phyloP scores from a whole-genome alignment of 1,284 basidiomycete genomes.

The Trichosporon ovoides region DNA sequence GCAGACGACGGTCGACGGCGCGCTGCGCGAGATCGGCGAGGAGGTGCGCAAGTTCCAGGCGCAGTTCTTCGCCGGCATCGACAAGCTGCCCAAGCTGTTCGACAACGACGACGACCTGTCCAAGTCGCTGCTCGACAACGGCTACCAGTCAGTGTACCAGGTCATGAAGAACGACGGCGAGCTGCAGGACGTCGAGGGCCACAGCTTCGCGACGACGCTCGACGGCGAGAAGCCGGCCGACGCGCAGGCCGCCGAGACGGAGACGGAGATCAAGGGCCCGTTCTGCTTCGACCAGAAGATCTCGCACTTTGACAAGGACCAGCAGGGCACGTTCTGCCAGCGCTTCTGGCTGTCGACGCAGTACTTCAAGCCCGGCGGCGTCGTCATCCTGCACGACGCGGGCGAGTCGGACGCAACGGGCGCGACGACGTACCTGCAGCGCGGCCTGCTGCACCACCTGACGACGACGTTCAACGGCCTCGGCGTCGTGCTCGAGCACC shows the following conservation, averaged over 20 bases:
- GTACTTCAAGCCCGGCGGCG: conserved; percentile 68
- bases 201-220: neutral
- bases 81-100: conserved; percentile 4
- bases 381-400: conserved; percentile 74
- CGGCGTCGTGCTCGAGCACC: conserved; percentile 85
- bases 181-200: neutral
- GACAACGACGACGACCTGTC: neutral
- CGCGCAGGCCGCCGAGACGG: neutral
- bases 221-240: neutral
- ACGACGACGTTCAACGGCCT: conserved; percentile 72
- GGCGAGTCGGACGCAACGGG: conserved; percentile 61
- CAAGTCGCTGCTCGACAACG: conserved; percentile 6
- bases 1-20: neutral
- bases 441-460: conserved; percentile 78
- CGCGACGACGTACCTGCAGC: conserved; percentile 46
- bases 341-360: conserved; percentile 81
- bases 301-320: conserved; percentile 57
- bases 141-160: conserved; percentile 2
- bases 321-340: conserved; percentile 51
- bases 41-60: neutral
- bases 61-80: neutral
- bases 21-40: neutral
- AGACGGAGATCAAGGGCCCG: conserved; percentile 9
- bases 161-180: neutral
- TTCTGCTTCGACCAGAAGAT: conserved; percentile 75